Evolutionary conservation across 2,329 filamentous ascomycete species (phyloP), one percentile per base, ranked within the genome.

Genomic region (Botrytis deweyae): DNA sequence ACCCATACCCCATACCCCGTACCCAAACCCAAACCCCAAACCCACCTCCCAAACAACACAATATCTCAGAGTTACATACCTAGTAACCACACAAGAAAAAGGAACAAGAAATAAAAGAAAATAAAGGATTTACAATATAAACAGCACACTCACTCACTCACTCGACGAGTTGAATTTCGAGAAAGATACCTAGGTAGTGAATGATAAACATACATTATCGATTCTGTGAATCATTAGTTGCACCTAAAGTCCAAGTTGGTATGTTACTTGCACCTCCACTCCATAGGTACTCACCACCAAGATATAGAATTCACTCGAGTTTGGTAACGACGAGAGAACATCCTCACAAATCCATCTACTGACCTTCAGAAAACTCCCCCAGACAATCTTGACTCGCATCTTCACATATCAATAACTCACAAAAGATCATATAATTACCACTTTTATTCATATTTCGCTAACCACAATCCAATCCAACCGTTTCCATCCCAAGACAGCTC

Each of bases 51-150:
- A 44, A 44, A 16, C 16, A 59, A 16, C 55, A 10, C 55, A 36
- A 36, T 29, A 29, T 36, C 29, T 29, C 29, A 10, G 29, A 16
- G 8, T 59, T 59, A n/a, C n/a, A n/a, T n/a, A n/a, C n/a, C n/a
- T n/a, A n/a, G n/a, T n/a, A 59, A 20, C 1, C 2, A 14, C 0
- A 5, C 1, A 1, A 55, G 12, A 25, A 36, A 33, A 22, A 10
- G 18, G 16, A 10, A 59, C 0, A 1, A 36, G 29, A 6, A 6
- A 22, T 1, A 46, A 7, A 46, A 46, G 7, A 3, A 46, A 3
- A 46, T 0, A 20, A 33, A 12, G 4, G 58, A 9, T 22, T 29
- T 33, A 7, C 22, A 3, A 0, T 33, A 7, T 22, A 3, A 0
- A 25, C 10, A 9, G 7, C 3, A 1, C 10, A 12, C 29, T 29